Evolutionary conservation across 129 eudicot species (phyloP).

Genomic region (Apium graveolens): DNA sequence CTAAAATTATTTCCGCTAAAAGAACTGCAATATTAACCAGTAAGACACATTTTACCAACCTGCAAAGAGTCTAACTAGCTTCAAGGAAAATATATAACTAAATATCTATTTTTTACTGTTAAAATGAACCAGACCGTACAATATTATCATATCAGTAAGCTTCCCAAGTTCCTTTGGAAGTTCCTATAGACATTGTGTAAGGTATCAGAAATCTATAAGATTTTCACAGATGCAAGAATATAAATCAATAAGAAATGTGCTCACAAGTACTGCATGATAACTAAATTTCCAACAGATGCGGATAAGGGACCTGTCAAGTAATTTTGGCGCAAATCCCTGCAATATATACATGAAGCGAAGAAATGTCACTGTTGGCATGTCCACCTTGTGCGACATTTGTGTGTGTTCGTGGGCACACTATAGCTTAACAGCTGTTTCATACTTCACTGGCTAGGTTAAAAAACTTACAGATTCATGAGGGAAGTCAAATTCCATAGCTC

Average conservation of each 20-base stretch:
- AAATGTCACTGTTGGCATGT: neutral
- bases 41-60: neutral
- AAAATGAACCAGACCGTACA: constrained; percentile 24
- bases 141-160: constrained; percentile 47
- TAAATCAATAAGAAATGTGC: constrained; percentile 5
- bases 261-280: constrained; percentile 67
- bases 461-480: constrained; percentile 28
- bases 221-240: neutral
- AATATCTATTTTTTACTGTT: no score
- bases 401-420: neutral
- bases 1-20: constrained; percentile 49
- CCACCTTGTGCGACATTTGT: neutral
- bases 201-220: neutral
- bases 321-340: constrained; percentile 51
- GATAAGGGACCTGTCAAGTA: constrained; percentile 69
- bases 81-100: neutral
- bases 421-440: neutral
- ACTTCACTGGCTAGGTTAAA: neutral
- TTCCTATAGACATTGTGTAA: constrained; percentile 23
- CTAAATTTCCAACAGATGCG: constrained; percentile 56
- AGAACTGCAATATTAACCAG: constrained; percentile 26
- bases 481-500: constrained; percentile 46
- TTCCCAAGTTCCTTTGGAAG: constrained; percentile 50
- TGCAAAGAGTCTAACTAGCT: neutral
- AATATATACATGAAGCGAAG: no score